A percentile compares a stretch with the other conserved stretches of the same genome.
Conservation (phyloP, 495 filamentous ascomycete species). For the Trichoderma gamsii region DNA sequence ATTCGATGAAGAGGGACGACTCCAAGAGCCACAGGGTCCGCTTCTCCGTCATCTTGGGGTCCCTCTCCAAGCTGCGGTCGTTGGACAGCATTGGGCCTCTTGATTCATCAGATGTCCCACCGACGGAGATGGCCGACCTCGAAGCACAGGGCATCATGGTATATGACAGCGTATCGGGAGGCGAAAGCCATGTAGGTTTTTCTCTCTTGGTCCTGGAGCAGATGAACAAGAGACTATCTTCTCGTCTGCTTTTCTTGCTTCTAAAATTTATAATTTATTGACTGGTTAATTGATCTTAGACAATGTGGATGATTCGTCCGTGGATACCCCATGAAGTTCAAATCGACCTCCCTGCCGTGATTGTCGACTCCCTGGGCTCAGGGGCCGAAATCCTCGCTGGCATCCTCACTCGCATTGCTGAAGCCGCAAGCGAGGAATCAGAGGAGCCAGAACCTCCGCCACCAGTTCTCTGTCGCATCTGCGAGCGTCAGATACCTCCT, state of each 20-base stretch:
- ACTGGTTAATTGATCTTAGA: slow-evolving; percentile 45
- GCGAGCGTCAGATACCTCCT: slow-evolving; percentile 93
- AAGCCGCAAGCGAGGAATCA: slow-evolving; percentile 69
- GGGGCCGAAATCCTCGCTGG: slow-evolving; percentile 92
- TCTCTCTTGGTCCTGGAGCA: not conserved
- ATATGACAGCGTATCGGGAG: slow-evolving; percentile 80
- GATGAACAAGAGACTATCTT: not conserved
- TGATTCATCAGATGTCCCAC: slow-evolving; percentile 38
- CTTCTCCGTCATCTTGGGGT: slow-evolving; percentile 71
- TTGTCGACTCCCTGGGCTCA: slow-evolving; percentile 89
- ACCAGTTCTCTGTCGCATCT: slow-evolving; percentile 91
- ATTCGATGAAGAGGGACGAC: slow-evolving; percentile 88
- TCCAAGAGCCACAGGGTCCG: slow-evolving; percentile 86
- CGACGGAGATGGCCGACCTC: slow-evolving; percentile 57
- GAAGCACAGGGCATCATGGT: slow-evolving; percentile 98
- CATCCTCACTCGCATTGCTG: slow-evolving; percentile 83
- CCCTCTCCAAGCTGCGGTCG: slow-evolving; percentile 60
- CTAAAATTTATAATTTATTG: slow-evolving; percentile 9
- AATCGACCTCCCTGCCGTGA: slow-evolving; percentile 83
- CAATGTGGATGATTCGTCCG: slow-evolving; percentile 99
- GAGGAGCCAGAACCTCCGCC: slow-evolving; percentile 80
- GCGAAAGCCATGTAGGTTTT: slow-evolving; percentile 75
- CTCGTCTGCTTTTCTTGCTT: not conserved
- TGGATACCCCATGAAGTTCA: slow-evolving; percentile 86
- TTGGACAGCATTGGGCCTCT: slow-evolving; percentile 41